phyloP scores from a whole-genome alignment of 768 basidiomycete genomes.

The Termitomyces sp. region DNA sequence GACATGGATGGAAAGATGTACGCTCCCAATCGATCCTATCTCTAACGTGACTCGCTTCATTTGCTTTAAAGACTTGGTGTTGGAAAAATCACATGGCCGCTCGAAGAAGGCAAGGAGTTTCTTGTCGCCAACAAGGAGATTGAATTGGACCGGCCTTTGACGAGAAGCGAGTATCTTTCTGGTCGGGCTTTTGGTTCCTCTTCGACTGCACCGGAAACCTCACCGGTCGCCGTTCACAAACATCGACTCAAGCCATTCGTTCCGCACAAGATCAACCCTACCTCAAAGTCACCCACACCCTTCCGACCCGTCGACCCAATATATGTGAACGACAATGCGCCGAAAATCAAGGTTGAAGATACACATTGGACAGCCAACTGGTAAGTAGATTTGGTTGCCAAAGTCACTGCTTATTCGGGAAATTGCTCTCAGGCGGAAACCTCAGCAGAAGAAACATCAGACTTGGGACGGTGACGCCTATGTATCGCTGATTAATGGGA shows the following conservation, averaged over 20 bases:
- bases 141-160: constrained; percentile 57
- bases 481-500: constrained; percentile 46
- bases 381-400: constrained; percentile 24
- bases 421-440: constrained; percentile 56
- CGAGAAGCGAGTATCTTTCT: constrained; percentile 54
- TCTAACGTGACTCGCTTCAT: not conserved
- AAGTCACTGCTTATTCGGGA: not conserved
- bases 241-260: constrained; percentile 22
- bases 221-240: not conserved
- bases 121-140: constrained; percentile 54
- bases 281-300: constrained; percentile 10
- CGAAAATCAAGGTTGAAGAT: constrained; percentile 17
- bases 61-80: constrained; percentile 45
- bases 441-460: constrained; percentile 71
- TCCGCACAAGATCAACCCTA: not conserved
- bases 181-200: constrained; percentile 55
- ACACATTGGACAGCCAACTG: constrained; percentile 71
- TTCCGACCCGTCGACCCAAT: constrained; percentile 37
- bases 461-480: constrained; percentile 84
- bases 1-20: constrained; percentile 67
- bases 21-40: constrained; percentile 19
- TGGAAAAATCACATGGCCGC: constrained; percentile 43
- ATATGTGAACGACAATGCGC: constrained; percentile 14
- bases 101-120: constrained; percentile 34
- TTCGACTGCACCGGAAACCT: not conserved